Evolutionary conservation across 73 alveolate genomes (phyloP).

Genomic region (Uronychia binucleata): DNA sequence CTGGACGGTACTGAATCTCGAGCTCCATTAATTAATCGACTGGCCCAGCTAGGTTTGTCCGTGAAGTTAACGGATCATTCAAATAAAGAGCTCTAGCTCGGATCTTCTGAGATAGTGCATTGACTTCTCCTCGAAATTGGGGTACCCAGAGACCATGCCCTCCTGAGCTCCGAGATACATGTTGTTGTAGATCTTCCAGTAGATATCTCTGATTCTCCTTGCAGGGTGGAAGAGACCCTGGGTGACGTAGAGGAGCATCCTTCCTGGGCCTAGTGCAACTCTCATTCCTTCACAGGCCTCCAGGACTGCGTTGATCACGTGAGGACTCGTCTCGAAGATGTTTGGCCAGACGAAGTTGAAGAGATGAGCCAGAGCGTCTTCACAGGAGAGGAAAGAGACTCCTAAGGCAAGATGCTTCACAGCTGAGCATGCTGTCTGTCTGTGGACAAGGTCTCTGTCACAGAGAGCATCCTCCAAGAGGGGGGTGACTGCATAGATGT

Average conservation of each 20-base stretch:
- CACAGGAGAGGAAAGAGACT: conserved; percentile 93
- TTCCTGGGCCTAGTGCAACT: conserved; percentile 98
- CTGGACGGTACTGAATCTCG: neutral
- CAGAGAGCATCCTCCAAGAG: conserved; percentile 99
- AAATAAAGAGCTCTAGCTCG: conserved; percentile 74
- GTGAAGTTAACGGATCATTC: conserved; percentile 3
- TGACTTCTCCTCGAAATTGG: conserved; percentile 75
- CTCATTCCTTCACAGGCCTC: conserved; percentile 99
- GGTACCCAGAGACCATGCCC: conserved; percentile 91
- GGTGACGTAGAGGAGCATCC: conserved; percentile 83
- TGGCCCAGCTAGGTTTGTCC: neutral
- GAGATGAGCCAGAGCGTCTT: conserved; percentile 98
- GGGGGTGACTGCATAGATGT: conserved; percentile 97
- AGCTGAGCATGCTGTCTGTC: conserved; percentile 99
- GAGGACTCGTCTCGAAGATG: conserved; percentile 99
- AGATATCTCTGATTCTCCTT: conserved; percentile 99
- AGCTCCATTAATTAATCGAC: neutral
- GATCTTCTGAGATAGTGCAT: conserved; percentile 57
- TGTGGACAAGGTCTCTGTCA: conserved; percentile 99
- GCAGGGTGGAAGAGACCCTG: conserved; percentile 99
- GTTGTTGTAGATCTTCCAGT: conserved; percentile 99
- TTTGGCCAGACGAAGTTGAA: conserved; percentile 99
- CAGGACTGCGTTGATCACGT: conserved; percentile 98
- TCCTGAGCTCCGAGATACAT: conserved; percentile 98
- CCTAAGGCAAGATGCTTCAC: conserved; percentile 99